Evolutionary conservation across 257 asterid species (phyloP), one percentile per base, ranked within the genome.

Genomic region (Scutellaria barbata): DNA sequence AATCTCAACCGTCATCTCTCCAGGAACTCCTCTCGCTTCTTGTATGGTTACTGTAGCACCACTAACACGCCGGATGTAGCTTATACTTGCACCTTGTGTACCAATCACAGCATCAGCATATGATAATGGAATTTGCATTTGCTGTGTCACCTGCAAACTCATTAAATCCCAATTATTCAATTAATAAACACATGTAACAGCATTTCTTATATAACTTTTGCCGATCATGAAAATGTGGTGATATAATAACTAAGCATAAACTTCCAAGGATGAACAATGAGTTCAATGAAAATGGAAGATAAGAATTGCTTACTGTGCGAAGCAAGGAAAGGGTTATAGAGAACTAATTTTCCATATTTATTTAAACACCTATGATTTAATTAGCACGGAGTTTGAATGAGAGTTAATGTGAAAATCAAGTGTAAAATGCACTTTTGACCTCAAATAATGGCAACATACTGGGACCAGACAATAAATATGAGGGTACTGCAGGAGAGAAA

Each of bases 71-170:
- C 95, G 85, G n/a, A 92, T 87, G 82, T 89, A 92, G 76, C 97
- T 92, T 73, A 92, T 89, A 71, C 74, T 92, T 73, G 96, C 81
- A 74, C 96, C 97, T 78, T 83, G 88, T 37, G 87, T 83, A 54
- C 97, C 97, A 76, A 91, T 91, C 3, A 92, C 96, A 12, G 97
- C 96, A 87, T 92, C 97, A 33, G 97, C 97, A 62, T 87, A 87
- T 22, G 90, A 60, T 16, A 40, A 16, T 37, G 30, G 68, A 41
- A 59, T 47, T 47, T 71, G 61, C 75, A 70, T 70, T 58, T 45
- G 67, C 46, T 70, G 75, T 35, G 75, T 45, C 40, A 71, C 16
- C 76, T 71, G 69, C 54, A 69, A 42, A 13, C 45, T 11, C 20
- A 55, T 53, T 18, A 68, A 52, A 14, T 8, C 4, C 12, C 51